A percentile compares a stretch with the other conserved stretches of the same genome.
Evolutionary conservation across 257 asterid species (phyloP).

Genomic region (Nicotiana benthamiana): DNA sequence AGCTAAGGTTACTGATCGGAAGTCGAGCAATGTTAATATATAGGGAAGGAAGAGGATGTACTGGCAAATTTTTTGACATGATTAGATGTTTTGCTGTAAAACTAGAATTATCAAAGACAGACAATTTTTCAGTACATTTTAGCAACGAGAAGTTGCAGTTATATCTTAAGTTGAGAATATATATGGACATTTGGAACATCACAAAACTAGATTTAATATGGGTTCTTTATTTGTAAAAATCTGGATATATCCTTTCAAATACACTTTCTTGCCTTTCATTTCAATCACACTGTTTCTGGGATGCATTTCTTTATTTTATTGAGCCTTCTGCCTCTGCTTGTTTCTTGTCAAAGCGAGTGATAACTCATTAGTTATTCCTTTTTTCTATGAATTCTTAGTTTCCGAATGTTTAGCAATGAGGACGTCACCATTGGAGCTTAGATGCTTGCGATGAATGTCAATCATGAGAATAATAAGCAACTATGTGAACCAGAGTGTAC

Average conservation of each 20-base stretch:
- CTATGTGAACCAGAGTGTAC: slow-evolving; percentile 71
- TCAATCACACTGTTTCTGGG: neutral
- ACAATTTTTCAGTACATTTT: neutral
- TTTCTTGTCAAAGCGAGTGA: neutral
- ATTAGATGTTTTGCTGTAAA: neutral
- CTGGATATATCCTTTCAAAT: neutral
- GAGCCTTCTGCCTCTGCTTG: neutral
- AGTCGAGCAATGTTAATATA: neutral
- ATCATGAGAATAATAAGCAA: slow-evolving; percentile 61
- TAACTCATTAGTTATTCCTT: neutral
- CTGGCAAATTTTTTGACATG: neutral
- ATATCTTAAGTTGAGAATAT: neutral
- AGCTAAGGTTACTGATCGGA: neutral
- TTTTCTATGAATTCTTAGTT: slow-evolving; percentile 34
- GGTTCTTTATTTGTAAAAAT: neutral
- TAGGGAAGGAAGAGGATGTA: neutral
- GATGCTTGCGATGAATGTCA: slow-evolving; percentile 99
- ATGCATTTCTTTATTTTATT: neutral
- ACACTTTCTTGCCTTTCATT: too few species aligned
- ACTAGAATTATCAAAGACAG: neutral
- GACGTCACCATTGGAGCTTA: slow-evolving; percentile 99
- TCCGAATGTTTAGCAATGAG: slow-evolving; percentile 97
- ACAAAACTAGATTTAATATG: neutral
- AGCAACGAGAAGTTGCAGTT: neutral
- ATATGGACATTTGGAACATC: neutral